These are phyloP conservation scores for Murraya koenigii DNA, from an alignment of 345 rosid species.

Conservation along the genomic window DNA sequence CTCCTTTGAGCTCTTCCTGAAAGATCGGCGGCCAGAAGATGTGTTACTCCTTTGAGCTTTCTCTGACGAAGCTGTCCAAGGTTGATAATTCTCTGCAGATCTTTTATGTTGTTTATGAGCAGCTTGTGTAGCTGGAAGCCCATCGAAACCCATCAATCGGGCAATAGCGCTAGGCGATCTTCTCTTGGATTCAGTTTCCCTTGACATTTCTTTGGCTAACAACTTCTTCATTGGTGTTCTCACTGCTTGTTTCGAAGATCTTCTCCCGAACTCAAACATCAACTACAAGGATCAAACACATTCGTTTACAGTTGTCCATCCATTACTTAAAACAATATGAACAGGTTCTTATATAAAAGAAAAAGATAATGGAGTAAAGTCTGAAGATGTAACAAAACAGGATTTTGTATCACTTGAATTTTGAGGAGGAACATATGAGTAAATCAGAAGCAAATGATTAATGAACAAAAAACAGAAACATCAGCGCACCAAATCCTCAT, in stretches of 20 bases:
- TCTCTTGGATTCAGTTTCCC: conserved; percentile 63
- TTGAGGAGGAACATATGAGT: neutral
- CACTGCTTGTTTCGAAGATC: conserved; percentile 34
- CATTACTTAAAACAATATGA: neutral
- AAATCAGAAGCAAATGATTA: conserved; percentile 4
- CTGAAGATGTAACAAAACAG: neutral
- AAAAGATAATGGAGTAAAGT: neutral
- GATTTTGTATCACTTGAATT: neutral
- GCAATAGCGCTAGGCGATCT: conserved; percentile 85
- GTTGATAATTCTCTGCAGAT: conserved; percentile 32
- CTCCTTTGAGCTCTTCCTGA: conserved; percentile 63
- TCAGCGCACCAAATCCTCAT: conserved; percentile 54
- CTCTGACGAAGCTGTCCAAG: conserved; percentile 21
- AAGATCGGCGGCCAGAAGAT: conserved; percentile 46
- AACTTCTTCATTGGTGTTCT: conserved; percentile 69
- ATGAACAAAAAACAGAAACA: conserved; percentile 17
- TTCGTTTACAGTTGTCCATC: conserved; percentile 10
- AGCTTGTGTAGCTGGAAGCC: conserved; percentile 59
- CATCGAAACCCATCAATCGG: conserved; percentile 93
- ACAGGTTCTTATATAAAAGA: neutral
- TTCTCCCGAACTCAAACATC: conserved; percentile 38
- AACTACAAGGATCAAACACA: conserved; percentile 38
- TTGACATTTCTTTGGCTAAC: conserved; percentile 80
- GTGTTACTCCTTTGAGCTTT: conserved; percentile 38
- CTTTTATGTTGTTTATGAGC: conserved; percentile 44